Base-by-base conservation (phyloP, 2,329 filamentous ascomycete genomes). In the Fusarium algeriense region DNA sequence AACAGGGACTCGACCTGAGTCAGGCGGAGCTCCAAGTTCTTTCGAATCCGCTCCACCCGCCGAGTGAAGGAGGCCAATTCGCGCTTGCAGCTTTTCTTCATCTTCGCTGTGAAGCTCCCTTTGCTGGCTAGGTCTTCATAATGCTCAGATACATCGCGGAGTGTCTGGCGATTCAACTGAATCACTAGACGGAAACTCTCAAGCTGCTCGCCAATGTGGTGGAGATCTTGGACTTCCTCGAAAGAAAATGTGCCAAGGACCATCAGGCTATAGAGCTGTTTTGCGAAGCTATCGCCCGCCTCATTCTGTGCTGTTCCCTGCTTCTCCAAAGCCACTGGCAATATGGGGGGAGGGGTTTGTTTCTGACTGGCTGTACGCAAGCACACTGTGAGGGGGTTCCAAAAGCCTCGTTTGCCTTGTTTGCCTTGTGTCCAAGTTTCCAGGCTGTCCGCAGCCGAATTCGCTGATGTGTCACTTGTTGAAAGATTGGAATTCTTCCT, bases 151-250 rank as follows among this genome's bases (percentile, higher is more conserved):
- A 72, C 53, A 23, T 65, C 60, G 8, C 46, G 50, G 3, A 72
- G n/a, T 0, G 35, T 43, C 14, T 70, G 60, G 1, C 43, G 45
- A n/a, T 72, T 50, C 4, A 72, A 34, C n/a, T 63, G 13, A 11
- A 72, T 55, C 6, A 70, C 67, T 7, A 70, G 35, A 1, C 54
- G 46, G 26, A 60, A 67, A 9, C 38, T 46, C 5, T 70, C 53
- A 3, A 72, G 41, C 4, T 32, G 40, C 9, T 63, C 57, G 3
- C 63, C 44, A 6, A 70, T 17, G 17, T 65, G 38, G 14, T 70
- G 52, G 3, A 70, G 62, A 0, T 41, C 14, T 30, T 72, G 67
- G 4, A 68, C n/a, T 13, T 67, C 37, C 1, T 41, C 19, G 23
- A 71, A 52, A 1, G 66, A 61, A n/a, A 69, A 69, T 1, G 43